phyloP scores from a whole-genome alignment of 2,329 filamentous ascomycete species.

The Neofusicoccum sp. region DNA sequence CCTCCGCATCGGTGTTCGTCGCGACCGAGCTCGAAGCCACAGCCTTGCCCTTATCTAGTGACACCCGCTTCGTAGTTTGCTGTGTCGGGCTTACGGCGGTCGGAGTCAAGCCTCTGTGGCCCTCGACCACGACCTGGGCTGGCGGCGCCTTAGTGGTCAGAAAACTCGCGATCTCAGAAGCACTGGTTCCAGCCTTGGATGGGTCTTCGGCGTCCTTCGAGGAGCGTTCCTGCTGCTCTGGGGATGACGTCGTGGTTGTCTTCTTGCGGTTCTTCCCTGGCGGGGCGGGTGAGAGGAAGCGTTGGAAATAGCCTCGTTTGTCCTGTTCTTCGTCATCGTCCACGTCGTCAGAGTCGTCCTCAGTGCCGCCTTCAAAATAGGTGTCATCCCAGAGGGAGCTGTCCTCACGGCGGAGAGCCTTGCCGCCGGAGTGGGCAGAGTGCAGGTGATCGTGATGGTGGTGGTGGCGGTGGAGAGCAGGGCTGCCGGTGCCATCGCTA shows the following conservation, averaged over 20 bases:
- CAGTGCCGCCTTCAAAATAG: constrained; percentile 49
- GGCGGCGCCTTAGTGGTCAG: neutral
- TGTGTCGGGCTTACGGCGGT: neutral
- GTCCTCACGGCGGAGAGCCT: constrained; percentile 30
- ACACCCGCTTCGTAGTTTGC: neutral
- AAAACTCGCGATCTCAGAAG: constrained; percentile 40
- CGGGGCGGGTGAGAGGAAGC: constrained; percentile 30
- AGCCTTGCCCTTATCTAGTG: neutral
- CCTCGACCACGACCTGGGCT: neutral
- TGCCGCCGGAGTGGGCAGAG: neutral
- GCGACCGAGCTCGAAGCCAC: neutral
- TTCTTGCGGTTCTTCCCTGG: constrained; percentile 29
- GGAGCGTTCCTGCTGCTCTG: neutral
- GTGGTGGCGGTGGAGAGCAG: too few species aligned
- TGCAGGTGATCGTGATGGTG: neutral
- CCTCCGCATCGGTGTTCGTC: neutral
- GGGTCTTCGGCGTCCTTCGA: constrained; percentile 21
- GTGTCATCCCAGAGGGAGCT: constrained; percentile 50
- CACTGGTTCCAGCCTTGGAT: constrained; percentile 32
- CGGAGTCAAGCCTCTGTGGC: neutral
- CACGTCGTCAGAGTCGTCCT: constrained; percentile 45
- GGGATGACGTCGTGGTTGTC: neutral
- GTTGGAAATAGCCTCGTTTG: constrained; percentile 33
- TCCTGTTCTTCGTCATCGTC: constrained; percentile 26
- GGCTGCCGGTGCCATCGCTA: constrained; percentile 18